Evolutionary conservation across 139 green algal genomes (phyloP).

Genomic region (Picochlorum sp.): DNA sequence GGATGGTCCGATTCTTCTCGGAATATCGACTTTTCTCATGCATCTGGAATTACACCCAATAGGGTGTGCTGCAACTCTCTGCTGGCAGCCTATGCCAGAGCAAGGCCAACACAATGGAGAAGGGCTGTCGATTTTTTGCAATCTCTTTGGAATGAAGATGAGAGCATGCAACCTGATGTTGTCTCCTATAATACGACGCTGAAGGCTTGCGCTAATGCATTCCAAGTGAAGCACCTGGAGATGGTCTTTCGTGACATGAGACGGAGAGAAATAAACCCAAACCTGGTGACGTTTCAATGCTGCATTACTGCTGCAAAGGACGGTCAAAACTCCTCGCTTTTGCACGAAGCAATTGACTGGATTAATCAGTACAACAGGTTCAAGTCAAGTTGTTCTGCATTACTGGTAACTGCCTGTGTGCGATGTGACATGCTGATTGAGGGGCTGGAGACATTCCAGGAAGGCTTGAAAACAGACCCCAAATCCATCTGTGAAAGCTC

Average conservation of each 20-base stretch:
- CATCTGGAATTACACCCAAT: conserved; percentile 40
- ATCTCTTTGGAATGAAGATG: conserved; percentile 59
- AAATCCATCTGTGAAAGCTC: neutral
- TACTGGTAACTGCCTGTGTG: conserved; percentile 53
- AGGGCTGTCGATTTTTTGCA: conserved; percentile 56
- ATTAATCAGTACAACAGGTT: conserved; percentile 53
- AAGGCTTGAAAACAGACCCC: neutral
- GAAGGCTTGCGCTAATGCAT: conserved; percentile 69
- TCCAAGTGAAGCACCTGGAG: conserved; percentile 49
- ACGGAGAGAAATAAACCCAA: conserved; percentile 48
- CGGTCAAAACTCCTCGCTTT: conserved; percentile 3
- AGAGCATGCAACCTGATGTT: conserved; percentile 62
- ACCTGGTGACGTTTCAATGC: conserved; percentile 60
- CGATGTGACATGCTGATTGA: conserved; percentile 17
- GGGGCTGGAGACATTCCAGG: neutral
- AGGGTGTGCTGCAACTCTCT: conserved; percentile 84
- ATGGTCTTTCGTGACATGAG: conserved; percentile 23
- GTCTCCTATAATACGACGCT: conserved; percentile 80
- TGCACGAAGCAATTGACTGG: conserved; percentile 29
- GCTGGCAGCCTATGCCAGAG: conserved; percentile 71
- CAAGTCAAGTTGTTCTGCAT: conserved; percentile 52
- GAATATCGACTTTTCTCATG: conserved; percentile 32
- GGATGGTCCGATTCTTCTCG: neutral
- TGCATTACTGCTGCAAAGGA: conserved; percentile 52
- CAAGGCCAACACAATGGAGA: conserved; percentile 51